Evolutionary conservation across 2,329 filamentous ascomycete genomes (phyloP).

Genomic region (Falciphora oryzae): DNA sequence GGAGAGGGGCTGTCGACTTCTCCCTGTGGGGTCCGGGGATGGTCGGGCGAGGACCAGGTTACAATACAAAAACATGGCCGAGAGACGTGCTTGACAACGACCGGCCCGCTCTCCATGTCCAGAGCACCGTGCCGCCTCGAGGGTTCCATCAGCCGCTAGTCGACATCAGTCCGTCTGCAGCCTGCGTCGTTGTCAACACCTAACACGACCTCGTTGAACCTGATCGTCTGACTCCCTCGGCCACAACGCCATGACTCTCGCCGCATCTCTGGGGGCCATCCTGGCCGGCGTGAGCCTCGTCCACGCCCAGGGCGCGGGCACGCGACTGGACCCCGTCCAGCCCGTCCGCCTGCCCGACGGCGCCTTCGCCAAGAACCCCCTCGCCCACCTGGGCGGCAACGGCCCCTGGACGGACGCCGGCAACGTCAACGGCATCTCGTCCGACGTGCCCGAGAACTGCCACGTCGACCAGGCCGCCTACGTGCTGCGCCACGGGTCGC

Average conservation of each 20-base stretch:
- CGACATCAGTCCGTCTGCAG: too few species aligned
- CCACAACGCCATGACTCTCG: conserved; percentile 5
- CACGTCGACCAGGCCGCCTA: conserved; percentile 56
- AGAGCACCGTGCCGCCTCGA: neutral
- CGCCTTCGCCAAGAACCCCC: conserved; percentile 30
- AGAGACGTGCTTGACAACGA: neutral
- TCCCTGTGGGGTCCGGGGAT: neutral
- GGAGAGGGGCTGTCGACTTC: neutral
- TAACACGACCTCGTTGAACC: neutral
- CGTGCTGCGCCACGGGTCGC: conserved; percentile 54
- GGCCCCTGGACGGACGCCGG: conserved; percentile 49
- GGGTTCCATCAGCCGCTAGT: neutral
- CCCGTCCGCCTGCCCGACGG: conserved; percentile 22
- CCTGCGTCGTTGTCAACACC: too few species aligned
- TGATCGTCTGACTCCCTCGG: neutral
- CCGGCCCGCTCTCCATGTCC: neutral
- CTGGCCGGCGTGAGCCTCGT: conserved; percentile 15
- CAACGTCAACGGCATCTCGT: conserved; percentile 49
- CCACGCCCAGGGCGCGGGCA: conserved; percentile 14
- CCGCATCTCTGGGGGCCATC: conserved; percentile 10
- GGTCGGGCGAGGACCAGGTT: neutral
- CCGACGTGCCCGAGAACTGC: conserved; percentile 49
- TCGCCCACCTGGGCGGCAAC: conserved; percentile 46
- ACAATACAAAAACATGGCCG: neutral
- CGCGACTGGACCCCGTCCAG: conserved; percentile 20